These are phyloP conservation scores for Citrus australasica DNA, from an alignment of 345 rosid genomes.

Conservation along the genomic window DNA sequence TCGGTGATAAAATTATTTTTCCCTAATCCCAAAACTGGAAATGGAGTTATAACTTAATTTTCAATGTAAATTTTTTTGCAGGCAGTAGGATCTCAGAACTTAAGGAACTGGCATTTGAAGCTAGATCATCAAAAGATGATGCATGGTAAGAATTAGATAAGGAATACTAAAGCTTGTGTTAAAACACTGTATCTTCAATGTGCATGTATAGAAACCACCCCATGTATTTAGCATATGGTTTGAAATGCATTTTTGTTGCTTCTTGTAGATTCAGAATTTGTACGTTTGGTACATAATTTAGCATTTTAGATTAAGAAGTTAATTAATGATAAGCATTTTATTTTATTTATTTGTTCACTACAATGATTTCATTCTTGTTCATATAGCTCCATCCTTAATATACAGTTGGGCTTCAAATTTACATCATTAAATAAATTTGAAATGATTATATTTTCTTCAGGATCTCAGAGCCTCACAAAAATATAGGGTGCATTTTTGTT, in stretches of 20 bases:
- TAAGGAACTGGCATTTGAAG: conserved; percentile 70
- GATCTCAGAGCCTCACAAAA: not conserved
- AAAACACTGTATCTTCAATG: not conserved
- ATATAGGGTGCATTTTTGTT: not conserved
- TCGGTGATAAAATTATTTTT: not conserved
- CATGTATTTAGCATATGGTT: not conserved
- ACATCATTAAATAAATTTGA: too few relatives aligned
- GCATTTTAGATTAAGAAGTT: not conserved
- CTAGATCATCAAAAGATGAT: conserved; percentile 59
- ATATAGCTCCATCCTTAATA: not conserved
- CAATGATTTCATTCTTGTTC: not conserved
- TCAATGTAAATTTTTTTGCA: conserved; percentile 18
- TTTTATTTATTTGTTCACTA: not conserved
- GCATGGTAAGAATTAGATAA: conserved; percentile 56
- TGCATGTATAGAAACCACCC: not conserved
- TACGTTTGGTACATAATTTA: not conserved
- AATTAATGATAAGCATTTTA: not conserved
- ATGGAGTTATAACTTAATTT: conserved; percentile 3
- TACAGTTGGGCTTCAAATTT: not conserved
- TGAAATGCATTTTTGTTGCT: not conserved
- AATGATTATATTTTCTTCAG: not conserved
- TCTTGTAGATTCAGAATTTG: not conserved
- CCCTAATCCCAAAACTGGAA: not conserved
- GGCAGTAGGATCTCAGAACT: conserved; percentile 40
- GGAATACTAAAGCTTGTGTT: not conserved